Conservation (phyloP, 2,329 filamentous ascomycete species). For the Botrytis galanthina region DNA sequence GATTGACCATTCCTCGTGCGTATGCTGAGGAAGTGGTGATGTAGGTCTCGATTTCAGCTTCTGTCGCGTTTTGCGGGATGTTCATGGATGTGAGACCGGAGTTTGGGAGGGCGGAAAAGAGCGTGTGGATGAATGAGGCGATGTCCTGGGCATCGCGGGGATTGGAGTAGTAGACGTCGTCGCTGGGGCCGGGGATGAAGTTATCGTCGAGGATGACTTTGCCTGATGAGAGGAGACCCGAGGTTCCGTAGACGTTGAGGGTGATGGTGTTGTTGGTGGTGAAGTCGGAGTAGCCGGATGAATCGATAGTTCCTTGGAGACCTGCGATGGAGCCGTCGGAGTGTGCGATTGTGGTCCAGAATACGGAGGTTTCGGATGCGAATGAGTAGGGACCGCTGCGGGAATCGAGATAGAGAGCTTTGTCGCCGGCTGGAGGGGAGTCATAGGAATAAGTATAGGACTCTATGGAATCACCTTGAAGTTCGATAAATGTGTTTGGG, state of each 20-base stretch:
- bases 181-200: constrained; percentile 44
- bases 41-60: constrained; percentile 49
- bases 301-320: constrained; percentile 54
- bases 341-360: constrained; percentile 50
- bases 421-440: constrained; percentile 44
- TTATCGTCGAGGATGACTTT: constrained; percentile 46
- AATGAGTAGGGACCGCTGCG: constrained; percentile 53
- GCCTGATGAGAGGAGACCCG: constrained; percentile 50
- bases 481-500: constrained; percentile 54
- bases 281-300: constrained; percentile 45
- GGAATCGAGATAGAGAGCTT: constrained; percentile 46
- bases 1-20: constrained; percentile 50
- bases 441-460: constrained; percentile 50
- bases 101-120: constrained; percentile 48
- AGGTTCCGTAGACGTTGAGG: constrained; percentile 57
- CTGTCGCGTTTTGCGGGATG: constrained; percentile 45
- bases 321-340: constrained; percentile 44
- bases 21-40: constrained; percentile 49
- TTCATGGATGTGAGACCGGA: constrained; percentile 49
- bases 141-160: constrained; percentile 49
- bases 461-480: constrained; percentile 44
- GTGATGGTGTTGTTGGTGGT: constrained; percentile 49
- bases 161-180: constrained; percentile 48
- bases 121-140: constrained; percentile 49
- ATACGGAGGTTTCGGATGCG: constrained; percentile 51